Evolutionary conservation across 2,329 filamentous ascomycete genomes (phyloP).

Genomic region (Aspergillus alliaceus): DNA sequence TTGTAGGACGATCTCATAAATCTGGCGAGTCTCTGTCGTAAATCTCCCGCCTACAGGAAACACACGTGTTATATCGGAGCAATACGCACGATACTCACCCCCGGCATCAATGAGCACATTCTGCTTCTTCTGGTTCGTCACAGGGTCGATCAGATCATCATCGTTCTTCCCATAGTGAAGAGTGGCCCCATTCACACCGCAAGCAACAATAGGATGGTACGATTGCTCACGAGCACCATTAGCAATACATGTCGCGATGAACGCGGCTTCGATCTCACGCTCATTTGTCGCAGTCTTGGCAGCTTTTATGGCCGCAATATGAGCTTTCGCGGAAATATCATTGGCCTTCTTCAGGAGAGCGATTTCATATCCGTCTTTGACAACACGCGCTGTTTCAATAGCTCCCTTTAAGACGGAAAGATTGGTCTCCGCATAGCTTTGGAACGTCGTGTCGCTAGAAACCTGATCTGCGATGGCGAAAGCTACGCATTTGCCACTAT

Average conservation of each 20-base stretch:
- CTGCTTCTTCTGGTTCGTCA: slow-evolving; percentile 52
- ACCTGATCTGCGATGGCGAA: slow-evolving; percentile 80
- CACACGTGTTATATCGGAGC: slow-evolving; percentile 85
- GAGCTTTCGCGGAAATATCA: slow-evolving; percentile 73
- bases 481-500: slow-evolving; percentile 52
- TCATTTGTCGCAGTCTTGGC: slow-evolving; percentile 70
- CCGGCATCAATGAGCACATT: slow-evolving; percentile 85
- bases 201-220: slow-evolving; percentile 85
- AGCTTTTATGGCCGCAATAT: slow-evolving; percentile 68
- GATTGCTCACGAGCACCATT: slow-evolving; percentile 74
- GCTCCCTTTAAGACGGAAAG: slow-evolving; percentile 61
- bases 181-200: slow-evolving; percentile 77
- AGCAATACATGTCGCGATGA: slow-evolving; percentile 70
- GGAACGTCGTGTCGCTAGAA: slow-evolving; percentile 68
- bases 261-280: slow-evolving; percentile 77
- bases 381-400: slow-evolving; percentile 76
- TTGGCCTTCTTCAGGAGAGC: slow-evolving; percentile 79
- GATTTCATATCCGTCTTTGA: slow-evolving; percentile 86
- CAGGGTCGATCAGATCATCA: slow-evolving; percentile 60
- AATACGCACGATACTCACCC: slow-evolving; percentile 81
- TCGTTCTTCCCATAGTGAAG: slow-evolving; percentile 87
- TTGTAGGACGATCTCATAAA: slow-evolving; percentile 74
- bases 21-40: slow-evolving; percentile 64
- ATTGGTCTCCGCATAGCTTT: slow-evolving; percentile 67
- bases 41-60: slow-evolving; percentile 75